These are phyloP conservation scores for Colletotrichum sp. DNA, from an alignment of 2,329 filamentous ascomycete genomes.

Conservation along the genomic window DNA sequence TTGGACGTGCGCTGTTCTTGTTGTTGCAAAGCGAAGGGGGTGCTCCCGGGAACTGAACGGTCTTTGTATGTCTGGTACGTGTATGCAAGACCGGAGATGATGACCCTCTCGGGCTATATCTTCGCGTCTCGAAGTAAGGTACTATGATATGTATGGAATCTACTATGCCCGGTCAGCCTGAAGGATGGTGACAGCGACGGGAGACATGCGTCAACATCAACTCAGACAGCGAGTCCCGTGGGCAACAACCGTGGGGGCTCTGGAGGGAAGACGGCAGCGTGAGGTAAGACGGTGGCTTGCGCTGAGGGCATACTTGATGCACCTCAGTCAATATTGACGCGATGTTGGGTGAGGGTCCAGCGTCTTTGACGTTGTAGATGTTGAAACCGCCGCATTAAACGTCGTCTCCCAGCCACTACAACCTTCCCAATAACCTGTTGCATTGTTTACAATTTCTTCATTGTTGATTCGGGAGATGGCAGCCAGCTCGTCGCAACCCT, in stretches of 20 bases:
- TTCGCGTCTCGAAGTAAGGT: background rate
- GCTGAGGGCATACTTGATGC: background rate
- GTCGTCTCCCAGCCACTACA: background rate
- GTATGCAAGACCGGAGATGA: background rate
- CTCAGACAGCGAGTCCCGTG: background rate
- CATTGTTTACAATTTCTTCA: background rate
- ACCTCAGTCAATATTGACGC: background rate
- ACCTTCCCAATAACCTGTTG: background rate
- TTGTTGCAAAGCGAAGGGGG: background rate
- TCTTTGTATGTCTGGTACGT: background rate
- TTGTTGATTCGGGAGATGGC: background rate
- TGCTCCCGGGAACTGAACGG: background rate
- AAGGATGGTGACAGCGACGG: background rate
- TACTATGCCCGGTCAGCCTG: background rate
- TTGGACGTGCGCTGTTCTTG: background rate
- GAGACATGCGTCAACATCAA: background rate
- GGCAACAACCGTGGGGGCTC: background rate
- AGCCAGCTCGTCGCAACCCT: background rate
- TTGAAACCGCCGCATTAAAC: background rate
- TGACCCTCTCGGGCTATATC: background rate
- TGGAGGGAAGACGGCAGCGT: background rate
- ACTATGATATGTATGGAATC: background rate
- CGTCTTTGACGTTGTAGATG: background rate
- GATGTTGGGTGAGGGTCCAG: background rate
- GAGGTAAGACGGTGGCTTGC: background rate